These are phyloP conservation scores for Alternaria sp. DNA, from an alignment of 2,329 filamentous ascomycete species.

Conservation along the genomic window DNA sequence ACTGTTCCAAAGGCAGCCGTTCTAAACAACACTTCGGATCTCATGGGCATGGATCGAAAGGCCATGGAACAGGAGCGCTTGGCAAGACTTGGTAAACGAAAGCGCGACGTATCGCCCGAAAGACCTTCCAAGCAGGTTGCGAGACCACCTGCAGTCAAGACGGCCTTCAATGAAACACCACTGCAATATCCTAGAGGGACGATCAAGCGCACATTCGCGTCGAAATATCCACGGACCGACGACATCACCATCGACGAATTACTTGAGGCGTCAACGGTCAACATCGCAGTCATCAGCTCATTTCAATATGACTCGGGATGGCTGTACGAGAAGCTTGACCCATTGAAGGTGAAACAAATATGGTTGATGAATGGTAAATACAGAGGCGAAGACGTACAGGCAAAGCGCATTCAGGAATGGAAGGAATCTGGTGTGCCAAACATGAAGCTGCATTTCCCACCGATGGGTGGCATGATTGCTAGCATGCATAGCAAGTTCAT, in stretches of 20 bases:
- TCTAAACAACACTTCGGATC: neutral
- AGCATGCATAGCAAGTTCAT: slow-evolving; percentile 96
- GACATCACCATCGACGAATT: slow-evolving; percentile 92
- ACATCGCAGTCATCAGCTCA: slow-evolving; percentile 83
- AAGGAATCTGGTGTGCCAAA: slow-evolving; percentile 54
- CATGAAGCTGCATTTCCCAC: slow-evolving; percentile 79
- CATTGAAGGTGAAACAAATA: slow-evolving; percentile 60
- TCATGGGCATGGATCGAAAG: slow-evolving; percentile 74
- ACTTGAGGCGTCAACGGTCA: slow-evolving; percentile 74
- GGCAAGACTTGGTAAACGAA: slow-evolving; percentile 68
- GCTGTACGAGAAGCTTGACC: slow-evolving; percentile 73
- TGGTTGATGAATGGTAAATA: slow-evolving; percentile 66
- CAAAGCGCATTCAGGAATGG: slow-evolving; percentile 36
- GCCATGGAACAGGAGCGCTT: slow-evolving; percentile 88
- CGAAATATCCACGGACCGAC: slow-evolving; percentile 68
- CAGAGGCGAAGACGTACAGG: slow-evolving; percentile 55
- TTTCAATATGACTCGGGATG: slow-evolving; percentile 88
- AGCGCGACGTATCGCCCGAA: slow-evolving; percentile 63
- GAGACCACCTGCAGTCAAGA: neutral
- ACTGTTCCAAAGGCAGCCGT: neutral
- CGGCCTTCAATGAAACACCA: neutral
- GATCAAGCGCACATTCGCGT: slow-evolving; percentile 84
- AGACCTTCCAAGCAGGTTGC: slow-evolving; percentile 36
- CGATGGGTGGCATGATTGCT: slow-evolving; percentile 74
- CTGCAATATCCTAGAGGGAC: slow-evolving; percentile 66